Conservation (phyloP, 108 stramenopile species). For the Conticribra weissflogii region DNA sequence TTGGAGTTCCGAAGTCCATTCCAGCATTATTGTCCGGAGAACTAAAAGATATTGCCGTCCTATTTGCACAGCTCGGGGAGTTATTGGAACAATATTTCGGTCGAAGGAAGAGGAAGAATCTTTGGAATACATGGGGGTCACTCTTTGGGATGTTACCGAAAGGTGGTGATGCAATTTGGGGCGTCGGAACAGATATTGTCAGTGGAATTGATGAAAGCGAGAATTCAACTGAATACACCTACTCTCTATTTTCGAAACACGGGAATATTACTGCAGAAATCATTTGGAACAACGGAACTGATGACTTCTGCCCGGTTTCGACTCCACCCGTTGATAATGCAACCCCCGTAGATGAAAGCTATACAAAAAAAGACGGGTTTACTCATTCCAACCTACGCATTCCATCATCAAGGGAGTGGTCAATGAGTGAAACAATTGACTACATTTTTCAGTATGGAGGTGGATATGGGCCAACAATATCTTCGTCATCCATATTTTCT, state of each 20-base stretch:
- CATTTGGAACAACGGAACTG: conserved; percentile 36
- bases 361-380: conserved; percentile 1
- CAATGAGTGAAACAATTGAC: conserved; percentile 37
- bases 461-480: conserved; percentile 30
- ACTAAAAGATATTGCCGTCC: conserved; percentile 79
- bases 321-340: conserved; percentile 4
- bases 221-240: not conserved
- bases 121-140: conserved; percentile 79
- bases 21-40: conserved; percentile 86
- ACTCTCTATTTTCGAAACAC: not conserved
- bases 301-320: conserved; percentile 22
- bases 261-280: conserved; percentile 18
- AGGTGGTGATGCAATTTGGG: conserved; percentile 86
- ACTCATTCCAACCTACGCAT: conserved; percentile 11
- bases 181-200: conserved; percentile 58
- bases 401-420: conserved; percentile 30
- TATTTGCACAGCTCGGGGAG: conserved; percentile 63
- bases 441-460: conserved; percentile 69
- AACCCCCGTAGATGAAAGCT: not conserved
- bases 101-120: conserved; percentile 57
- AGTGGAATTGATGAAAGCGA: conserved; percentile 9
- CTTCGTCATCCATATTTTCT: conserved; percentile 45
- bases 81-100: conserved; percentile 80
- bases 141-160: conserved; percentile 86
- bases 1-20: conserved; percentile 84